These are phyloP conservation scores for Neopestalotiopsis clavispora DNA, from an alignment of 2,329 filamentous ascomycete species.

Conservation along the genomic window DNA sequence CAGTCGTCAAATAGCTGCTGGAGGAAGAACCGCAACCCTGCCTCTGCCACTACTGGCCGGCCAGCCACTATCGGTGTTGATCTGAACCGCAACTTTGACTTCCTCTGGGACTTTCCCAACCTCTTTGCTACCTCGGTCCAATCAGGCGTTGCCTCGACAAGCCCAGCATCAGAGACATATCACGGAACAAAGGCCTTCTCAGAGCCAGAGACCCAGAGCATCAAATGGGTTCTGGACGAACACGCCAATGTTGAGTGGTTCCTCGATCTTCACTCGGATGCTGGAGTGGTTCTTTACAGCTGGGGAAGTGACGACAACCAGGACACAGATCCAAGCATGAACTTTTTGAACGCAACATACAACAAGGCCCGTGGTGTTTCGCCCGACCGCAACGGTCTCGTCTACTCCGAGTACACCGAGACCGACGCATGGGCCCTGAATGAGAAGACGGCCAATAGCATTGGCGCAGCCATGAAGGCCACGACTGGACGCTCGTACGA, in stretches of 20 bases:
- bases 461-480: slow-evolving; percentile 44
- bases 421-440: slow-evolving; percentile 41
- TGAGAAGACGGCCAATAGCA: slow-evolving; percentile 36
- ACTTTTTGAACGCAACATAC: slow-evolving; percentile 57
- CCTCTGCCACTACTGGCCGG: slow-evolving; percentile 35
- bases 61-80: slow-evolving; percentile 49
- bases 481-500: slow-evolving; percentile 43
- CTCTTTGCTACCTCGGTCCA: slow-evolving; percentile 46
- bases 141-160: slow-evolving; percentile 43
- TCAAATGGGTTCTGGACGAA: slow-evolving; percentile 56
- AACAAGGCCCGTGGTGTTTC: slow-evolving; percentile 55
- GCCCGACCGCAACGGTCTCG: slow-evolving; percentile 37
- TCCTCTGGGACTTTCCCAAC: slow-evolving; percentile 57
- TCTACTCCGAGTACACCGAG: slow-evolving; percentile 52
- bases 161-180: slow-evolving; percentile 51
- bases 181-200: slow-evolving; percentile 57
- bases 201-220: slow-evolving; percentile 60
- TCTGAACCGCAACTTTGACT: slow-evolving; percentile 63
- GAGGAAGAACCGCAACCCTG: slow-evolving; percentile 61
- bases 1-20: slow-evolving; percentile 55
- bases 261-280: slow-evolving; percentile 61
- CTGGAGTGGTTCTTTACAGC: slow-evolving; percentile 56
- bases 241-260: slow-evolving; percentile 59
- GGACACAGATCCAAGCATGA: slow-evolving; percentile 48
- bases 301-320: slow-evolving; percentile 64